Evolutionary conservation across 345 rosid genomes (phyloP), one percentile per base, ranked within the genome.

Genomic region (Streptanthus diversifolius): DNA sequence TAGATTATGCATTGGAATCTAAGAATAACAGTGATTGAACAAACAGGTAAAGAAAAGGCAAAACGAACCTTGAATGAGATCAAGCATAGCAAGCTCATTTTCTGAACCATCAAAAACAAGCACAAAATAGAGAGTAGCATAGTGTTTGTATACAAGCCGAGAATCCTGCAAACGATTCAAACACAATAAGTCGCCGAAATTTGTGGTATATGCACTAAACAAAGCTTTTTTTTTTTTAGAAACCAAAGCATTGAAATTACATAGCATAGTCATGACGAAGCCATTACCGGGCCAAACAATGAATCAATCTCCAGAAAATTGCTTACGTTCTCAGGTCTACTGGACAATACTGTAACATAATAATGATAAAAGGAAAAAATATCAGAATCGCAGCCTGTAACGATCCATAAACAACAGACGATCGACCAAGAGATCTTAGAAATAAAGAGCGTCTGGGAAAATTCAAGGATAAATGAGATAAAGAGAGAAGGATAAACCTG

Each of bases 61-160:
- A 11, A 55, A 71, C 54, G 14, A 61, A 91, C 98, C 96, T 90
- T 91, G 97, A 48, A 88, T 91, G 59, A 91, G 87, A 74, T 95
- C 98, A 62, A 95, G 99, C 91, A 91, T 85, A 8, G 98, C 99
- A 61, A 95, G 96, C 79, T 91, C 96, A 81, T 90, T 95, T 80
- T 95, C 99, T 7, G 88, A 88, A 43, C 87, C 74, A 84, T 95
- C 98, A 75, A 90, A 95, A 13, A 92, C 84, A 24, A 88, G 82
- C 22, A 91, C 91, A 53, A 95, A 87, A 75, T 95, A 91, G 27
- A 95, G 87, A 71, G 99, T 91, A 19, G 99, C 97, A 47, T 68
- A 91, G 75, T 91, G 98, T 70, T 91, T 95, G 83, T 95, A 91
- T 2, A 90, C 97, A 63, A 91, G 88, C 64, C 90, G 84, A 47